Evolutionary conservation across 2,329 filamentous ascomycete genomes (phyloP), one percentile per base, ranked within the genome.

Genomic region (Coniochaeta hoffmannii): DNA sequence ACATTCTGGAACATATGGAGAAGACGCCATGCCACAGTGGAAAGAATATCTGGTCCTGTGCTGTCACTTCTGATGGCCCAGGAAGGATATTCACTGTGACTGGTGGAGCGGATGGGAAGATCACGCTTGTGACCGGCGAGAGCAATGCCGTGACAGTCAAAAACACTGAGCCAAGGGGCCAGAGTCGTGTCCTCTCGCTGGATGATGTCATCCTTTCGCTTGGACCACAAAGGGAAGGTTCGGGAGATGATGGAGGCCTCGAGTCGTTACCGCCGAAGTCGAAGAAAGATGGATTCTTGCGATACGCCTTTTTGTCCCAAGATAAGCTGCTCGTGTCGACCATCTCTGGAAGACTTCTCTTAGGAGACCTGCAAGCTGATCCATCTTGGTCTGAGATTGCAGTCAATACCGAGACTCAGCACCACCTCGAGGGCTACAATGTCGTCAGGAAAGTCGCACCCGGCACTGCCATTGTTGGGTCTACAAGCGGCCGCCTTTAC

Each of bases 11-110:
- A 12, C 79, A 88, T 53, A 65, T 77, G 1, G 73, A 77, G 1
- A 82, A 79, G 8, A 80, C 83, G 52, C 76, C 80, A 2, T 81
- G 84, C 57, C 92, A 97, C 66, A 78, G 76, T 32, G 94, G 94
- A 7, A 99, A 97, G 69, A 91, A 97, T 66, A 85, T 97, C 7
- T 97, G 93, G 92, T 86, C 91, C 0, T 77, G 85, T 35, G 82
- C 81, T 12, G 58, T 79, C 8, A 61, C 68, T 9, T 7, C 49
- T 22, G 49, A 34, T 28, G 28, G 28, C n/a, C 30, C 57, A 60
- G 57, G 72, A 56, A 65, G 1, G 62, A 66, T 75, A 0, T 59
- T 78, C 1, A 68, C 90, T 19, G 85, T 82, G 4, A 91, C 89
- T 1, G 94, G 94, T 12, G 94, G 90, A n/a, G 87, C 89, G 11